Percentiles rank a stretch among this genome's conserved stretches.
Evolutionary conservation across 495 filamentous ascomycete genomes (phyloP).

Genomic region (Xylaria longipes): DNA sequence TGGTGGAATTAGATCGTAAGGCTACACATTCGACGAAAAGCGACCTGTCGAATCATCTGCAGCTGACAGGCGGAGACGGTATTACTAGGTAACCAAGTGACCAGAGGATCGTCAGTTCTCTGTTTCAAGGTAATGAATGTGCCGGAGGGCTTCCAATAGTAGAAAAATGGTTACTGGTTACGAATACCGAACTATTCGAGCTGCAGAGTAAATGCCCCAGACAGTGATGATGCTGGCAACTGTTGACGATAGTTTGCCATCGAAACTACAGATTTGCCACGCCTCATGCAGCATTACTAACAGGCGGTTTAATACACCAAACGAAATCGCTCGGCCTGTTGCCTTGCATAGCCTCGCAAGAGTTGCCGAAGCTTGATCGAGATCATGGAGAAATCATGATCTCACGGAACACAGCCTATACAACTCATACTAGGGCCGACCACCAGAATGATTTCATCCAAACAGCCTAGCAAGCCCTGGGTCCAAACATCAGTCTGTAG

Average conservation of each 20-base stretch:
- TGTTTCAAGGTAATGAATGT: neutral
- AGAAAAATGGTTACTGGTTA: neutral
- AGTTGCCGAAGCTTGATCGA: slow-evolving; percentile 9
- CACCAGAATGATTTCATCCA: slow-evolving; percentile 2
- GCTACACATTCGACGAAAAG: slow-evolving; percentile 28
- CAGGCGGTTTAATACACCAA: neutral
- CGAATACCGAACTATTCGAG: neutral
- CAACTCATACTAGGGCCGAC: slow-evolving; percentile 1
- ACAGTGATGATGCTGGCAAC: neutral
- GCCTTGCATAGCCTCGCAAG: slow-evolving; percentile 12
- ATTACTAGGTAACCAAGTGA: neutral
- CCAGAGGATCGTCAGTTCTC: neutral
- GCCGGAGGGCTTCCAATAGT: neutral
- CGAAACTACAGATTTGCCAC: neutral
- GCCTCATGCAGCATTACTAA: neutral
- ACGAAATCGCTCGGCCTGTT: slow-evolving; percentile 5
- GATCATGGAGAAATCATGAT: slow-evolving; percentile 21
- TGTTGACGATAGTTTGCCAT: neutral
- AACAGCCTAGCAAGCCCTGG: neutral
- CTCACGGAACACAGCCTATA: slow-evolving; percentile 21
- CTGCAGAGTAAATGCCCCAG: neutral
- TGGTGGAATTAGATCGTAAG: slow-evolving; percentile 24
- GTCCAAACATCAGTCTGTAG: neutral
- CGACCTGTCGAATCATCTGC: slow-evolving; percentile 24
- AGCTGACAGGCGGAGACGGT: slow-evolving; percentile 23